These are phyloP conservation scores for Trifolium repens DNA, from an alignment of 306 rosid species.

Conservation along the genomic window DNA sequence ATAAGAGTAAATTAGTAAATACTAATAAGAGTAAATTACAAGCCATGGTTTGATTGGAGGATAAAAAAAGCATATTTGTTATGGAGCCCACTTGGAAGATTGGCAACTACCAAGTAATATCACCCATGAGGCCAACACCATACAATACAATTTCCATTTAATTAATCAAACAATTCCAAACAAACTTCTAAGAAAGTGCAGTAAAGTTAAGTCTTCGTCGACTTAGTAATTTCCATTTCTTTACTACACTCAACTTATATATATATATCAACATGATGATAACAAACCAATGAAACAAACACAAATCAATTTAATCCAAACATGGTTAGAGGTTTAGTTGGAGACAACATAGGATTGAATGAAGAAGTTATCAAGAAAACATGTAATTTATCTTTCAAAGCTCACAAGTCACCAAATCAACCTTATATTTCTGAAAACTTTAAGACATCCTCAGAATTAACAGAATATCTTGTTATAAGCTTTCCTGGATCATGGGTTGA, in stretches of 20 bases:
- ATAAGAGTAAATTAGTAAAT: background rate
- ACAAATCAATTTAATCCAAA: background rate
- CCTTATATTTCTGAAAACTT: slow-evolving; percentile 28
- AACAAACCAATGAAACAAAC: background rate
- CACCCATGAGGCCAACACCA: no score
- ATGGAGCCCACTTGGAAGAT: slow-evolving; percentile 4
- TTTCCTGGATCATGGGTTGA: slow-evolving; percentile 61
- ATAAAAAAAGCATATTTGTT: background rate
- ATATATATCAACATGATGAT: background rate
- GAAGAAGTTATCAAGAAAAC: slow-evolving; percentile 51
- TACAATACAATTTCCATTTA: no score
- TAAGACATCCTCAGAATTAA: slow-evolving; percentile 8
- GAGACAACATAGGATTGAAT: slow-evolving; percentile 41
- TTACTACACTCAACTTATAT: background rate
- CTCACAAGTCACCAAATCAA: slow-evolving; percentile 45
- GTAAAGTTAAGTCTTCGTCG: background rate
- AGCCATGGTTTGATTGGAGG: background rate
- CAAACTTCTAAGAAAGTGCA: slow-evolving; percentile 1
- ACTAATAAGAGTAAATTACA: background rate
- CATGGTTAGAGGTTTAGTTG: slow-evolving; percentile 52
- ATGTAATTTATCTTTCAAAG: slow-evolving; percentile 45
- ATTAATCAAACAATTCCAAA: background rate
- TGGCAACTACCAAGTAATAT: background rate
- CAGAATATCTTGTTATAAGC: slow-evolving; percentile 40
- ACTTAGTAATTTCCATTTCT: background rate